phyloP scores from a whole-genome alignment of 306 rosid genomes.

The Cucurbita argyrosperma region DNA sequence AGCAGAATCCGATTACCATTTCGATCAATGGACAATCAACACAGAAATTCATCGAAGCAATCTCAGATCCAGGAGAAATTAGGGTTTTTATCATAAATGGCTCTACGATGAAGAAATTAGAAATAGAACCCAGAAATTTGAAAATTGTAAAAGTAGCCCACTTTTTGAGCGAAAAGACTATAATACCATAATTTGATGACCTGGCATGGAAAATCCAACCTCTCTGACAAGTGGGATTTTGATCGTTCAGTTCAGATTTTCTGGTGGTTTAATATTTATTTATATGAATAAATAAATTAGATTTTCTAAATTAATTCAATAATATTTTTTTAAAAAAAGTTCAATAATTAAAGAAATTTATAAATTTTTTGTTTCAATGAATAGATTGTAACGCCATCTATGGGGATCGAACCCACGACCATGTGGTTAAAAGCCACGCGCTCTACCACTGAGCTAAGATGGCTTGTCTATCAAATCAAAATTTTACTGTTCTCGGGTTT shows the following conservation, averaged over 20 bases:
- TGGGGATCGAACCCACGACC: too few species aligned
- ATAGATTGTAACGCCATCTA: too few species aligned
- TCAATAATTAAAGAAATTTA: too few species aligned
- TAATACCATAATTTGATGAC: background rate
- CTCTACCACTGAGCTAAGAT: too few species aligned
- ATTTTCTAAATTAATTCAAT: background rate
- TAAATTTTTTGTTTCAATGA: too few species aligned
- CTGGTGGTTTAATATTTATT: background rate
- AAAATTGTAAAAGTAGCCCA: background rate
- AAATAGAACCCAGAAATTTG: background rate
- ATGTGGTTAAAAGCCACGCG: too few species aligned
- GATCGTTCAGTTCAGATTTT: background rate
- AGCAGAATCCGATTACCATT: constrained; percentile 19
- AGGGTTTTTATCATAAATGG: constrained; percentile 9
- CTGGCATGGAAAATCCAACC: background rate
- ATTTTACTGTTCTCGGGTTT: too few species aligned
- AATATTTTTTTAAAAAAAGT: too few species aligned
- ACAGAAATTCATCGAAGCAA: constrained; percentile 25
- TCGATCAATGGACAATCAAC: constrained; percentile 8
- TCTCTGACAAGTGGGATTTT: background rate
- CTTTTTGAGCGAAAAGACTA: background rate
- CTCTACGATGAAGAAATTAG: constrained; percentile 7
- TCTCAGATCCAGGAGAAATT: constrained; percentile 35
- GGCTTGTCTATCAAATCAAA: too few species aligned
- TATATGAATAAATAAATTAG: background rate